Evolutionary conservation across 768 basidiomycete genomes (phyloP), one percentile per base, ranked within the genome.

Genomic region (Flagelloscypha sp.): DNA sequence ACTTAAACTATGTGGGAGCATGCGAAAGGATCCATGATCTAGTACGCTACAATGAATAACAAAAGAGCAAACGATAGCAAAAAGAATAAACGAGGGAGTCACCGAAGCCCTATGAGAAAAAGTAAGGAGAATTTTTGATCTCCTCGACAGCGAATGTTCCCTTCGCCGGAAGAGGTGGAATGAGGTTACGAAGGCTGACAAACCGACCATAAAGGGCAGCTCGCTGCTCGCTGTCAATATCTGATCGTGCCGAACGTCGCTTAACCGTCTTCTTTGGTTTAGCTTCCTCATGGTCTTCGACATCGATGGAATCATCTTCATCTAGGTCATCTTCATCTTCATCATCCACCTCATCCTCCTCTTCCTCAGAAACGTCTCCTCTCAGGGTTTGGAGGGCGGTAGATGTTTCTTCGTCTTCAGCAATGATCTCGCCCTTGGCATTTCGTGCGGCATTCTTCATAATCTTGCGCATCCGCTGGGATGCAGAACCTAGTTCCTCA

Each of bases 61-160:
- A n/a, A n/a, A n/a, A n/a, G n/a, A n/a, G n/a, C n/a, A n/a, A n/a
- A n/a, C n/a, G n/a, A n/a, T n/a, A n/a, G n/a, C n/a, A n/a, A n/a
- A n/a, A n/a, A n/a, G n/a, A n/a, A n/a, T n/a, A n/a, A n/a, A n/a
- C n/a, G n/a, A n/a, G n/a, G n/a, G n/a, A n/a, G n/a, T n/a, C n/a
- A n/a, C n/a, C n/a, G n/a, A n/a, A n/a, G n/a, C n/a, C n/a, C n/a
- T 73, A 95, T 27, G 92, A 93, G 71, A 97, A 98, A 73, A 98
- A 98, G 59, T 97, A 98, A 24, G 70, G 67, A 27, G 84, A 87
- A 38, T 76, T 59, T 54, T 82, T 82, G 59, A 97, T 92, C 41
- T 66, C 67, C 48, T 74, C 66, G 43, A 98, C 88, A 45, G 86
- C 73, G 55, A 98, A 95, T 38, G 66, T 64, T 36, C 94, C 94